phyloP scores from a whole-genome alignment of 305 asterid species.

The Caryopteris hybrid region DNA sequence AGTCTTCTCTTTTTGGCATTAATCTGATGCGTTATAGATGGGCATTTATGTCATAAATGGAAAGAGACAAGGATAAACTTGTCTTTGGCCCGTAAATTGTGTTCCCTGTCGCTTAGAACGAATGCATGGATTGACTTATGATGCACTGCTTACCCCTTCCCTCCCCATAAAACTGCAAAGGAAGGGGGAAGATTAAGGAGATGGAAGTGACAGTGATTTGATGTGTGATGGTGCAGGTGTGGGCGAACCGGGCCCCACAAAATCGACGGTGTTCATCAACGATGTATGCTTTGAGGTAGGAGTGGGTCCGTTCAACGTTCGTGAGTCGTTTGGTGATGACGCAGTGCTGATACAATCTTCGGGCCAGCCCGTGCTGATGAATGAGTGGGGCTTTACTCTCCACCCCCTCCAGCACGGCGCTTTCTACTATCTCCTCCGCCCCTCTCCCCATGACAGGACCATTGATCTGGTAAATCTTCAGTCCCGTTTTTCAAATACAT shows the following conservation, averaged over 20 bases:
- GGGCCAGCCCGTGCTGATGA: constrained; percentile 74
- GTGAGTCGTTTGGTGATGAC: constrained; percentile 81
- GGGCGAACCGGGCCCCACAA: constrained; percentile 36
- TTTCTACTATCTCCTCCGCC: constrained; percentile 73
- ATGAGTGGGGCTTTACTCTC: constrained; percentile 79
- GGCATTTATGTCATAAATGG: constrained; percentile 16
- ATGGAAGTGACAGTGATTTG: too few relatives aligned
- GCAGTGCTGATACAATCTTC: constrained; percentile 68
- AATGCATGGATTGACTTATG: constrained; percentile 42
- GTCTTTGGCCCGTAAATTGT: constrained; percentile 32
- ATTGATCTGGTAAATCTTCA: constrained; percentile 45
- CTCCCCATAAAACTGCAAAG: not conserved
- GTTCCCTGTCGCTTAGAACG: constrained; percentile 30
- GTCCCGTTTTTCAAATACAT: not conserved
- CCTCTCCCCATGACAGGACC: constrained; percentile 31
- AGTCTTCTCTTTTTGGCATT: constrained; percentile 13
- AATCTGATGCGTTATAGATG: constrained; percentile 11
- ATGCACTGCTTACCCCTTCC: not conserved
- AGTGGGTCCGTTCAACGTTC: constrained; percentile 56
- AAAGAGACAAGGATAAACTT: constrained; percentile 26
- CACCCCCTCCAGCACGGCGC: constrained; percentile 86
- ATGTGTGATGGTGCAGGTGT: constrained; percentile 42
- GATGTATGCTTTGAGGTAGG: constrained; percentile 90
- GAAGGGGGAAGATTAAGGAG: too few relatives aligned
- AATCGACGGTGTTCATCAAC: constrained; percentile 76